phyloP scores from a whole-genome alignment of 108 stramenopile genomes.

The Seminavis robusta region DNA sequence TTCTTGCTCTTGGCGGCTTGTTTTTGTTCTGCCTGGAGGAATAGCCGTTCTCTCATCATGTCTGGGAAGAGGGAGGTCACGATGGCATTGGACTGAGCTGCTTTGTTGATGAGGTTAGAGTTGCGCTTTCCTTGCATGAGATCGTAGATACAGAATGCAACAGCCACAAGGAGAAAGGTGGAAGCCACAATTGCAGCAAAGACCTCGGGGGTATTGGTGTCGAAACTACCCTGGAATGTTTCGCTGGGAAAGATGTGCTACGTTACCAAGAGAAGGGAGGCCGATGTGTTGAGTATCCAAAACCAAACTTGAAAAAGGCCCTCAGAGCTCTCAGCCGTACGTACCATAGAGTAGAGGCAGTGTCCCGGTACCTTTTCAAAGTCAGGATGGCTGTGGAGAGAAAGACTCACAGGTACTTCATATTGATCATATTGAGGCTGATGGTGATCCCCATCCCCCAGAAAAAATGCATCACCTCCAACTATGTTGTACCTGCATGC shows the following conservation, averaged over 20 bases:
- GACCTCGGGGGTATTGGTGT: slow-evolving; percentile 10
- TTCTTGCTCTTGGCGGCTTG: background rate
- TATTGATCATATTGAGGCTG: no score
- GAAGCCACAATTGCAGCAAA: background rate
- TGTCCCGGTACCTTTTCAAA: no score
- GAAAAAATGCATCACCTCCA: no score
- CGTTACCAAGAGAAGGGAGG: no score
- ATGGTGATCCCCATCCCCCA: no score
- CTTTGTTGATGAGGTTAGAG: background rate
- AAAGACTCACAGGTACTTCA: no score
- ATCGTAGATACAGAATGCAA: slow-evolving; percentile 10
- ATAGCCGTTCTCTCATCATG: slow-evolving; percentile 53
- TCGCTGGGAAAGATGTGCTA: slow-evolving; percentile 15
- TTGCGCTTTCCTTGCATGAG: background rate
- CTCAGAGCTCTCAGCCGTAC: no score
- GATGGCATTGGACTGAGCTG: slow-evolving; percentile 9
- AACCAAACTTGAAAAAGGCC: no score
- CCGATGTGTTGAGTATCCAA: no score
- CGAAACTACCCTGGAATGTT: background rate
- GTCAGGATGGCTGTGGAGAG: no score
- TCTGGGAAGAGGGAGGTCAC: slow-evolving; percentile 13
- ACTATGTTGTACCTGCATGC: no score
- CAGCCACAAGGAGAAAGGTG: slow-evolving; percentile 1
- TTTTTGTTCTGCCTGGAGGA: slow-evolving; percentile 1
- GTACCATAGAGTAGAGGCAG: no score